phyloP scores from a whole-genome alignment of 208 protist species.

The Phytomonas sp. region DNA sequence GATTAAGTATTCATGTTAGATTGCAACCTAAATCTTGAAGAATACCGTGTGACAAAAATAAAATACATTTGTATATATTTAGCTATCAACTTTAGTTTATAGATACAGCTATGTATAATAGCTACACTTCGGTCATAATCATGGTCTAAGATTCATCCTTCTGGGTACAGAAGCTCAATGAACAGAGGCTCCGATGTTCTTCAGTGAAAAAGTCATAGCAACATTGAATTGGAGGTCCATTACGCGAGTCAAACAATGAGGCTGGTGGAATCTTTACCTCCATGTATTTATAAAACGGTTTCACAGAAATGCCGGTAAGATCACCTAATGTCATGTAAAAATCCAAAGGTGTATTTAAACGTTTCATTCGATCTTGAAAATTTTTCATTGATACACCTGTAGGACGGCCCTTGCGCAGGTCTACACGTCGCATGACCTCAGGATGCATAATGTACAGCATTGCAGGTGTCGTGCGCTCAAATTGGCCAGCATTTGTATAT shows the following conservation, averaged over 20 bases:
- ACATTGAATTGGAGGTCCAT: background rate
- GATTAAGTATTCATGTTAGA: background rate
- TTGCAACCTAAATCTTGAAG: background rate
- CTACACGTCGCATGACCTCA: slow-evolving; percentile 30
- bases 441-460: slow-evolving; percentile 29
- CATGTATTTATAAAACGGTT: slow-evolving; percentile 4
- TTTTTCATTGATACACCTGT: slow-evolving; percentile 15
- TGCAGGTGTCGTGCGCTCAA: slow-evolving; percentile 45
- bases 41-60: no score
- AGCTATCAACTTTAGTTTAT: no score
- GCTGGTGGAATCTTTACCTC: slow-evolving; percentile 9
- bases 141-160: background rate
- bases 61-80: background rate
- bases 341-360: slow-evolving; percentile 35
- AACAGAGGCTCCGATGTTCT: slow-evolving; percentile 2
- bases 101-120: no score
- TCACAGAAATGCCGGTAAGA: slow-evolving; percentile 29
- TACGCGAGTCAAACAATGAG: slow-evolving; percentile 35
- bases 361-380: slow-evolving; percentile 25
- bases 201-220: slow-evolving; percentile 15
- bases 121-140: background rate
- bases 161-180: slow-evolving; percentile 11
- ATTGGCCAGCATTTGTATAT: slow-evolving; percentile 33
- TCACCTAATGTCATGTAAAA: slow-evolving; percentile 46
- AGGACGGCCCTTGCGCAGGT: slow-evolving; percentile 21